These are phyloP conservation scores for Neophaeococcomyces mojaviensis DNA, from an alignment of 2,329 filamentous ascomycete genomes.

Conservation along the genomic window DNA sequence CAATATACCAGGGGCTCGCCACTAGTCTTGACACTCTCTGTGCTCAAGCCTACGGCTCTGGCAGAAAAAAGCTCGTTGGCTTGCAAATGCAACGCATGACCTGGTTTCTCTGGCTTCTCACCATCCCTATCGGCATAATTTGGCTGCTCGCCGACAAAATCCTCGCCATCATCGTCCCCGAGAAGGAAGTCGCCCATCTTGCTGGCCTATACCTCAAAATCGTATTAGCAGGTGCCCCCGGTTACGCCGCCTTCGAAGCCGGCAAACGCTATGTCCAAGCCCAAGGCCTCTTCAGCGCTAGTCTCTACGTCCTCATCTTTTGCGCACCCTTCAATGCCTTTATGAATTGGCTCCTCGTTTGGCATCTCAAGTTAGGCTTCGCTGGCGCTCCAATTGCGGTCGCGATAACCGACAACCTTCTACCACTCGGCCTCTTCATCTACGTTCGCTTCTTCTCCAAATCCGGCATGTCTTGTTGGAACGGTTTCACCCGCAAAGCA, in stretches of 20 bases:
- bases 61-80: conserved; percentile 80
- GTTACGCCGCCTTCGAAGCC: conserved; percentile 67
- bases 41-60: conserved; percentile 87
- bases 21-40: conserved; percentile 90
- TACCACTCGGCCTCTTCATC: conserved; percentile 63
- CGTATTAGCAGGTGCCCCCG: conserved; percentile 62
- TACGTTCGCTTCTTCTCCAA: conserved; percentile 60
- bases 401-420: conserved; percentile 64
- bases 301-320: conserved; percentile 73
- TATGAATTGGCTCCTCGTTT: conserved; percentile 75
- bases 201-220: conserved; percentile 68
- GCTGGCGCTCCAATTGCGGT: conserved; percentile 74
- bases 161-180: conserved; percentile 61
- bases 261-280: conserved; percentile 84
- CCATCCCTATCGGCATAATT: conserved; percentile 62
- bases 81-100: conserved; percentile 76
- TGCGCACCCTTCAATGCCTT: conserved; percentile 74
- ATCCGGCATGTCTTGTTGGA: conserved; percentile 67
- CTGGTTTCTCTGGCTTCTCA: conserved; percentile 64
- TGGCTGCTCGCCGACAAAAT: conserved; percentile 64
- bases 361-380: conserved; percentile 62
- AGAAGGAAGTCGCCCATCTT: conserved; percentile 60
- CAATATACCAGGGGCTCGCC: conserved; percentile 65
- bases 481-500: conserved; percentile 63
- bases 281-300: conserved; percentile 75